Conservation (phyloP, 495 filamentous ascomycete genomes). For the Daldinia vernicosa region DNA sequence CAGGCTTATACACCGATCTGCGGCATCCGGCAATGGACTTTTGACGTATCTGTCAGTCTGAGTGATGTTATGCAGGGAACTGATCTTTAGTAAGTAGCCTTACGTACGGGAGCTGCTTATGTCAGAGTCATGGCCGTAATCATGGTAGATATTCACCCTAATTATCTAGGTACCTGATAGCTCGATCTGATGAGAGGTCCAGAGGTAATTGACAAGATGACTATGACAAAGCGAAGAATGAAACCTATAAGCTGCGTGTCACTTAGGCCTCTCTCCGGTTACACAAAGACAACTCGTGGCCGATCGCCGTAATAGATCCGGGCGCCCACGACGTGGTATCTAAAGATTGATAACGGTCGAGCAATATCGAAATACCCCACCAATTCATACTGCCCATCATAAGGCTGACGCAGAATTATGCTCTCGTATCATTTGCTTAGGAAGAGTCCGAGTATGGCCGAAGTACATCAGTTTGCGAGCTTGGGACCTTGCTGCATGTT, state of each 20-base stretch:
- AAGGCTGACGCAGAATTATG: constrained; percentile 32
- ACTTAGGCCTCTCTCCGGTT: constrained; percentile 12
- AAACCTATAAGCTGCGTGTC: constrained; percentile 16
- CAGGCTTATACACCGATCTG: constrained; percentile 5
- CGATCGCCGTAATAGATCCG: constrained; percentile 29
- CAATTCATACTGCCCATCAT: constrained; percentile 31
- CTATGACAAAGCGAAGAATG: neutral
- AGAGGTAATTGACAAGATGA: constrained; percentile 2
- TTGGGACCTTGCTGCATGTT: constrained; percentile 13
- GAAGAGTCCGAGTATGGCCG: constrained; percentile 36
- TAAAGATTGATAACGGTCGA: constrained; percentile 21
- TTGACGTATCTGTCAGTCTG: constrained; percentile 1
- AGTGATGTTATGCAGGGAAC: constrained; percentile 13
- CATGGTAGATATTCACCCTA: constrained; percentile 4
- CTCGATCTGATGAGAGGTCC: constrained; percentile 7
- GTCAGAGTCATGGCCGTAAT: constrained; percentile 16
- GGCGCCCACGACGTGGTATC: constrained; percentile 10
- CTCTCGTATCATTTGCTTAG: constrained; percentile 2
- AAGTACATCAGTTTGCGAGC: constrained; percentile 21
- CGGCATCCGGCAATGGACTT: constrained; percentile 3
- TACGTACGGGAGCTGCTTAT: constrained; percentile 21
- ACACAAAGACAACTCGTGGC: constrained; percentile 4
- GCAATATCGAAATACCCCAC: constrained; percentile 4
- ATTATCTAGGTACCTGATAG: neutral
- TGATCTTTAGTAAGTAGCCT: constrained; percentile 3